Evolutionary conservation across 2,329 filamentous ascomycete genomes (phyloP), one percentile per base, ranked within the genome.

Genomic region (Fusarium virguliforme): DNA sequence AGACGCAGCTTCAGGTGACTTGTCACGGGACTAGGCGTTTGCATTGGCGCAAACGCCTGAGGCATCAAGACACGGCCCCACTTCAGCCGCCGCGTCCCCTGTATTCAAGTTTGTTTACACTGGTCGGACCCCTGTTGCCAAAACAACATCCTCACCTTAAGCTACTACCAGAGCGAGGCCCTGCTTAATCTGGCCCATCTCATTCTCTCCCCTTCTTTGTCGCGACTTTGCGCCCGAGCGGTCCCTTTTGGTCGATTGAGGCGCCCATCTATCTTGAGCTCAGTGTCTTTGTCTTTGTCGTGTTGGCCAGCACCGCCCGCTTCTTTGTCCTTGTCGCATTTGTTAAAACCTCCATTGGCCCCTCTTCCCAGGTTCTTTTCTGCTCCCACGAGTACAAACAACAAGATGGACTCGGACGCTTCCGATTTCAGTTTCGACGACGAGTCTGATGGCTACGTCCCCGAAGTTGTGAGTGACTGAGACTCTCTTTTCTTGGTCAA

Each of bases 391-490:
- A 67, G 43, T 50, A 54, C 59, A 56, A 68, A 71, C 80, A 68
- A 71, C 80, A 82, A 75, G 55, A 89, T 89, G 88, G 85, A 87
- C 74, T 88, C 85, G 68, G 87, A 89, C 67, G 81, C 81, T 46
- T 86, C 89, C 80, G 89, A 62, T 89, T 82, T 81, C 70, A 82
- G 79, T 64, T 60, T 80, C 30, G 81, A 74, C 55, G 81, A 83
- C 37, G 82, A 84, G 64, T 84, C 83, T 24, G 83, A 84, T 62
- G 82, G 74, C 71, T 84, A 76, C 64, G 79, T 78, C 56, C 82
- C 82, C n/a, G 75, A 82, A 68, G 74, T 75, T 54, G 82, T 83
- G 70, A 76, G 82, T 77, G 55, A 56, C 57, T 62, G 58, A 30
- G 3, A 7, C 40, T 55, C 57, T 13, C 55, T 35, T 55, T 43